phyloP scores from a whole-genome alignment of 2,329 filamentous ascomycete species.

The Pseudopyricularia javanii region DNA sequence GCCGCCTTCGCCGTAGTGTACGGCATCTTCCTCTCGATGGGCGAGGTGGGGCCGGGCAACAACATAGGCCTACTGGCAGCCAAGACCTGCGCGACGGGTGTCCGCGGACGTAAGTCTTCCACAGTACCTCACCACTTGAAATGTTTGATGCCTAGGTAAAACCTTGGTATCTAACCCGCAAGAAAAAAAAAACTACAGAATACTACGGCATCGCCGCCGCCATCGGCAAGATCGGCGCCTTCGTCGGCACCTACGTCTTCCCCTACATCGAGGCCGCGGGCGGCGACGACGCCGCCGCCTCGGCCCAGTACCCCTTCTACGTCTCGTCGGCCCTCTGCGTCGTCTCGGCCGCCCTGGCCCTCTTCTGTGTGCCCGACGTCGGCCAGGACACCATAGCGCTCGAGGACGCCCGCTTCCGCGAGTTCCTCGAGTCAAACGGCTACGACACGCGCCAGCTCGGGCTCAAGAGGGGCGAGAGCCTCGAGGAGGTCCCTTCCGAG shows the following conservation, averaged over 20 bases:
- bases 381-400: constrained; percentile 72
- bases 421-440: constrained; percentile 59
- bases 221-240: constrained; percentile 66
- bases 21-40: constrained; percentile 64
- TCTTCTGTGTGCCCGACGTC: constrained; percentile 63
- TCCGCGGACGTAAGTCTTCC: constrained; percentile 48
- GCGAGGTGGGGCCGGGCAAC: constrained; percentile 77
- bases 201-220: constrained; percentile 64
- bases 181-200: constrained; percentile 19
- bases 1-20: constrained; percentile 70
- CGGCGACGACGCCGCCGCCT: constrained; percentile 35
- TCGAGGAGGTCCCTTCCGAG: constrained; percentile 11
- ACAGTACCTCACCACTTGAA: not conserved
- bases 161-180: no score
- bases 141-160: no score
- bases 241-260: constrained; percentile 76
- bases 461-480: constrained; percentile 20
- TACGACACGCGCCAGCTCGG: constrained; percentile 57
- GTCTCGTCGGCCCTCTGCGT: constrained; percentile 69
- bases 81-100: constrained; percentile 77
- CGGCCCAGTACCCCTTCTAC: constrained; percentile 80
- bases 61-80: constrained; percentile 82
- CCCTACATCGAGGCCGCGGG: constrained; percentile 56
- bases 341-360: constrained; percentile 53
- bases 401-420: constrained; percentile 67